phyloP scores from a whole-genome alignment of 371 early-diverging fungal genomes.

The Saksenaea vasiformis region DNA sequence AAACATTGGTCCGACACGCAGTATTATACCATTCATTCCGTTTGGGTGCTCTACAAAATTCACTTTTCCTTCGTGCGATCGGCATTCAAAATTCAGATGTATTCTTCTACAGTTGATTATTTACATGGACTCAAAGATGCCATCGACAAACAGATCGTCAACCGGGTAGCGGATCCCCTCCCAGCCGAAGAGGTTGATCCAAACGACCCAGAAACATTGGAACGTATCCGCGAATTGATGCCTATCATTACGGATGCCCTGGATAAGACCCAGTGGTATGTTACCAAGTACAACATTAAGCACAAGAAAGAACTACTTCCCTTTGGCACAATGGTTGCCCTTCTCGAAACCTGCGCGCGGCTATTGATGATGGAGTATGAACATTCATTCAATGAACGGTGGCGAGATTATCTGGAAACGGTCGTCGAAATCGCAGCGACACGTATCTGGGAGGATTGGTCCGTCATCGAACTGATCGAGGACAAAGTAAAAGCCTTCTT shows the following conservation, averaged over 20 bases:
- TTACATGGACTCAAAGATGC: neutral
- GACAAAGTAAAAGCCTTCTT: slow-evolving; percentile 6
- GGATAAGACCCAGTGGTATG: neutral
- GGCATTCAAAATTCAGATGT: neutral
- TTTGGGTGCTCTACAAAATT: slow-evolving; percentile 22
- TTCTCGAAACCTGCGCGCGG: slow-evolving; percentile 15
- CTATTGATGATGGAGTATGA: slow-evolving; percentile 18
- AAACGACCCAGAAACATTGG: slow-evolving; percentile 5
- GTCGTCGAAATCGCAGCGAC: neutral
- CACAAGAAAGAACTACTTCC: neutral
- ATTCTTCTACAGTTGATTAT: neutral
- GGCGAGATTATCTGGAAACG: neutral
- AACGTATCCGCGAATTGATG: slow-evolving; percentile 6
- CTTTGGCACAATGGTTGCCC: slow-evolving; percentile 6
- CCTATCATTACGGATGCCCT: slow-evolving; percentile 5
- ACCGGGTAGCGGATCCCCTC: neutral
- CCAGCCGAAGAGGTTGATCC: slow-evolving; percentile 8
- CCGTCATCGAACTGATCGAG: slow-evolving; percentile 7
- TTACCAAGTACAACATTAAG: slow-evolving; percentile 1
- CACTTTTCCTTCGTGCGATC: slow-evolving; percentile 28
- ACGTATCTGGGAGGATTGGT: slow-evolving; percentile 12
- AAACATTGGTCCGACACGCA: slow-evolving; percentile 35
- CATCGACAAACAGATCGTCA: neutral
- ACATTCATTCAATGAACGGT: slow-evolving; percentile 10
- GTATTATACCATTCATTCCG: slow-evolving; percentile 24